These are phyloP conservation scores for Cercophora newfieldiana DNA, from an alignment of 495 filamentous ascomycete genomes.

Conservation along the genomic window DNA sequence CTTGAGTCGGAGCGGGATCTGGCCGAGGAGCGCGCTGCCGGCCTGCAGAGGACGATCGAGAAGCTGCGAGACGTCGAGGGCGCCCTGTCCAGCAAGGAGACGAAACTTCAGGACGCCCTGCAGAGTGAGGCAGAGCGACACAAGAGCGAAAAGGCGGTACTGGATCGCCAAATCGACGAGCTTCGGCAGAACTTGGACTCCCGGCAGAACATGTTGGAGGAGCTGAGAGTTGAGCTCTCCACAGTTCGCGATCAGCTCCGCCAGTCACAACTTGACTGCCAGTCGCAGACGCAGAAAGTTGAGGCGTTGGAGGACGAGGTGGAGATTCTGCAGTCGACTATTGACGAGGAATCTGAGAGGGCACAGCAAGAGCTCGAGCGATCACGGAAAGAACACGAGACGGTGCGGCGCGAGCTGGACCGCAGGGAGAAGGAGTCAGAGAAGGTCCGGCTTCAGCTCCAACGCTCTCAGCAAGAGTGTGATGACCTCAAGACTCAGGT, in stretches of 20 bases:
- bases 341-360: constrained; percentile 76
- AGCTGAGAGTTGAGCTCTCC: constrained; percentile 52
- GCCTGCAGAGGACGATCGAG: constrained; percentile 72
- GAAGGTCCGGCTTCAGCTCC: constrained; percentile 5
- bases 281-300: constrained; percentile 63
- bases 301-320: constrained; percentile 80
- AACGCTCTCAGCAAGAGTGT: constrained; percentile 32
- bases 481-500: constrained; percentile 54
- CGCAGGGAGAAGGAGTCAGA: constrained; percentile 6
- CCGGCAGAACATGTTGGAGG: constrained; percentile 43
- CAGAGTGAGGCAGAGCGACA: constrained; percentile 46
- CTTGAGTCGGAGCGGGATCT: constrained; percentile 66
- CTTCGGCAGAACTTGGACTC: constrained; percentile 48
- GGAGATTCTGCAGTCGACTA: constrained; percentile 68
- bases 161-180: constrained; percentile 47
- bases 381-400: constrained; percentile 50
- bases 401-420: constrained; percentile 27
- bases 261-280: constrained; percentile 63
- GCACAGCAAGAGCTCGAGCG: constrained; percentile 56
- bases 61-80: constrained; percentile 69
- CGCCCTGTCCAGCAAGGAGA: constrained; percentile 63
- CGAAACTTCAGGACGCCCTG: constrained; percentile 58
- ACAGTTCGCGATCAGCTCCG: constrained; percentile 67
- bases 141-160: constrained; percentile 39
- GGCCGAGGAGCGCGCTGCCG: constrained; percentile 66